Conservation (phyloP, 208 protist genomes). For the Leishmania gerbilli region DNA sequence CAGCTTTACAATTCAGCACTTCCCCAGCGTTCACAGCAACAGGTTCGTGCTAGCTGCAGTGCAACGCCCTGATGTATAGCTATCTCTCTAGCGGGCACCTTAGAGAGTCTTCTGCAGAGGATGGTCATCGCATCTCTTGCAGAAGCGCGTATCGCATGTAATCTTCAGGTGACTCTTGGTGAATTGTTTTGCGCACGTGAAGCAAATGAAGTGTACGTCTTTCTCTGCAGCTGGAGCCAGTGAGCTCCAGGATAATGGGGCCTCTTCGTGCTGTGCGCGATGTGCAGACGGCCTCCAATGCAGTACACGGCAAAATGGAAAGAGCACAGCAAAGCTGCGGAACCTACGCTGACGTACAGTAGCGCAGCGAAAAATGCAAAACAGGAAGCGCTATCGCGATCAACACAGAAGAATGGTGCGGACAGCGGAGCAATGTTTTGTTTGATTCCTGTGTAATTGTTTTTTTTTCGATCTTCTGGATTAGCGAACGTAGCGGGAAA, state of each 20-base stretch:
- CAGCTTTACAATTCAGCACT: neutral
- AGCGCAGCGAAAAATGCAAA: neutral
- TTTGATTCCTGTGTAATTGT: neutral
- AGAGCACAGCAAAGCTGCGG: neutral
- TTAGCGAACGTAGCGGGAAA: neutral
- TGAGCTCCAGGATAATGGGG: neutral
- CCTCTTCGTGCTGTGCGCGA: neutral
- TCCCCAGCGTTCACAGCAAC: neutral
- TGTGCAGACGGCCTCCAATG: neutral
- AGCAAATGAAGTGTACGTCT: neutral
- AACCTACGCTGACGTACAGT: neutral
- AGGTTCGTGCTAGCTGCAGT: neutral
- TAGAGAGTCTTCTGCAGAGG: neutral
- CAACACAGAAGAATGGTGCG: neutral
- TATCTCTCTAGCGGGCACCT: neutral
- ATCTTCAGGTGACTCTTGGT: neutral
- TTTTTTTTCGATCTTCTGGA: neutral
- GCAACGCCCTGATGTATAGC: neutral
- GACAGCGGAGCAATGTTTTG: neutral
- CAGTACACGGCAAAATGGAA: neutral
- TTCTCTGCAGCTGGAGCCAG: neutral
- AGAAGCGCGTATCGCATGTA: neutral
- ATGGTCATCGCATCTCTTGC: neutral
- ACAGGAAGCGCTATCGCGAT: neutral
- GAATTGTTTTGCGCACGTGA: neutral